A percentile compares a stretch with the other conserved stretches of the same genome.
phyloP scores from a whole-genome alignment of 306 rosid genomes.

The Abrus precatorius region DNA sequence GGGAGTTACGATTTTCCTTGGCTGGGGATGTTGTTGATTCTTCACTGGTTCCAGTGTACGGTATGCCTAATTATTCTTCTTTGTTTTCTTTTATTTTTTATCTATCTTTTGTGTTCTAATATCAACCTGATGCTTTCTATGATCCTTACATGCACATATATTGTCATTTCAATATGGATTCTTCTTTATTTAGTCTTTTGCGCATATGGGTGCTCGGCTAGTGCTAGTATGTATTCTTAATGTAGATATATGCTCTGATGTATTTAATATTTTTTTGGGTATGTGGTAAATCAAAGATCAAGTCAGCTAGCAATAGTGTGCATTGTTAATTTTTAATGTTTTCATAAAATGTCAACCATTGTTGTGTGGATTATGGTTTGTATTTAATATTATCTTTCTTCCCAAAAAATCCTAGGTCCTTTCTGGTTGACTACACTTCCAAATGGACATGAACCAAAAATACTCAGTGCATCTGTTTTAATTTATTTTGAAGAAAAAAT shows the following conservation, averaged over 20 bases:
- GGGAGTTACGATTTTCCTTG: conserved; percentile 81
- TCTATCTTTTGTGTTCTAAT: conserved; percentile 23
- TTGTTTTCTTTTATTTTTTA: not conserved
- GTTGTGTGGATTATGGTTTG: conserved; percentile 3
- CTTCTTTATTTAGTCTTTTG: conserved; percentile 26
- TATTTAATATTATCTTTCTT: not conserved
- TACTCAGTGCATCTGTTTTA: not conserved
- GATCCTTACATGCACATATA: conserved; percentile 23
- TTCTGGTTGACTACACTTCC: conserved; percentile 19
- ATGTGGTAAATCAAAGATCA: conserved; percentile 5
- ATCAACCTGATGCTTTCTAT: conserved; percentile 28
- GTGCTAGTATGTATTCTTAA: conserved; percentile 8
- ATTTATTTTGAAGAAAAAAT: not conserved
- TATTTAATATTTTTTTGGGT: conserved; percentile 1
- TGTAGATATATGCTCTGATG: conserved; percentile 7
- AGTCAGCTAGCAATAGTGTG: conserved; percentile 4
- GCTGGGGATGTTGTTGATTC: conserved; percentile 70
- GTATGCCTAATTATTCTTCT: conserved; percentile 55
- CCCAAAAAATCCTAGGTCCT: conserved; percentile 12
- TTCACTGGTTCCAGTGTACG: conserved; percentile 51
- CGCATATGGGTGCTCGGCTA: conserved; percentile 12
- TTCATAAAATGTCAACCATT: conserved; percentile 1
- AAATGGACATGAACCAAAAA: conserved; percentile 34
- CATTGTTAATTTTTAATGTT: conserved; percentile 34
- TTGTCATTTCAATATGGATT: not conserved